Base-by-base conservation (phyloP, 805 yeast species). In the Zygosaccharomyces bailii region DNA sequence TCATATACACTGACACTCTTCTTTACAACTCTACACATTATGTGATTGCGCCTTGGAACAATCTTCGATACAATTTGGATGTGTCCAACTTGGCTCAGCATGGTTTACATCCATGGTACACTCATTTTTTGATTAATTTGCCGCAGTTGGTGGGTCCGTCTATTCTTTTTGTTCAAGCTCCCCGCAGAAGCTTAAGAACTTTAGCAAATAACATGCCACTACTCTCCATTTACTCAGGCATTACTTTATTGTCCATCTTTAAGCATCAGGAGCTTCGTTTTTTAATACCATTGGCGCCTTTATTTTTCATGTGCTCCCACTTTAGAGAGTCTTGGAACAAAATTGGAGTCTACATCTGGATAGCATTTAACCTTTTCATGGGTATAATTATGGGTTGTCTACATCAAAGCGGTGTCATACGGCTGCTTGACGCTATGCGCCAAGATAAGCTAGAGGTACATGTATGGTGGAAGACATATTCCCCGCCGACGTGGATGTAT, bases 201-300 rank as follows among this genome's bases (percentile, higher is more conserved):
- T 19, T 33, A 31, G 30, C 33, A 4, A 36, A 56, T 32, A 55
- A 58, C 47, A 68, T 83, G 1, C 81, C 90, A 1, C 75, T 79
- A 49, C 65, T 80, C 30, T 65, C 90, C 1, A 69, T 82, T 0
- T 44, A 77, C 2, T 79, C 96, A 4, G 95, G 89, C 0, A 20
- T 86, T 1, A 4, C 70, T 0, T 43, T 78, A 3, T 68, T 93
- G 20, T 87, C 97, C 0, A 2, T 79, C 0, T 73, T 88, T 17
- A 95, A 95, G 11, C 99, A 93, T 62, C 99, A 93, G 63, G 99
- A 93, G 60, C 71, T 88, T n/a, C 70, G 99, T 42, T 93, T 93
- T 60, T 65, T 95, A 34, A 60, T 81, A 0, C 98, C 99, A 0
- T 58, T 84, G 16, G 68, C 85, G 1, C 97, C 99, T 0, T 66